phyloP scores from a whole-genome alignment of 306 rosid species.

The Castanospermum australe region DNA sequence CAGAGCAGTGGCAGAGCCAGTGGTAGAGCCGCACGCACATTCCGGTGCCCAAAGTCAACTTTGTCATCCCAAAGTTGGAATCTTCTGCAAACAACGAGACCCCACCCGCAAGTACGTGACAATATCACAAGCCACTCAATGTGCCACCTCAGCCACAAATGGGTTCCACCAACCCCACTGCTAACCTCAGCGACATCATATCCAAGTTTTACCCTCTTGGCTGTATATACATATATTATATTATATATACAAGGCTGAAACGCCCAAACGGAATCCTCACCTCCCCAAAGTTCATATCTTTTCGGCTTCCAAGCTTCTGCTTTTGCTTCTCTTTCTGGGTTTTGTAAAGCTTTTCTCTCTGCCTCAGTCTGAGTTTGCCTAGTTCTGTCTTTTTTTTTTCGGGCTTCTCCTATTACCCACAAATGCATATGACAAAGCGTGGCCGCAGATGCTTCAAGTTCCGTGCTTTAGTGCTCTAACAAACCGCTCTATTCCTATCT shows the following conservation, averaged over 20 bases:
- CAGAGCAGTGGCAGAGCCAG: neutral
- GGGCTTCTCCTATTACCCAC: constrained; percentile 2
- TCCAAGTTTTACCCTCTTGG: neutral
- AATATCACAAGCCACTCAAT: neutral
- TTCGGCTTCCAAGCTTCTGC: neutral
- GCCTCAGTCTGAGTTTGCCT: neutral
- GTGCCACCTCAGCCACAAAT: neutral
- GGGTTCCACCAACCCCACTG: constrained; percentile 25
- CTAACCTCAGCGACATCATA: neutral
- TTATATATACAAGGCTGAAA: constrained; percentile 1
- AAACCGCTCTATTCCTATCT: neutral
- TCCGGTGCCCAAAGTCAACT: neutral
- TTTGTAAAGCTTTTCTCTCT: neutral
- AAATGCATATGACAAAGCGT: constrained; percentile 37
- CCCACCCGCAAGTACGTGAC: neutral
- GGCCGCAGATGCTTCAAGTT: constrained; percentile 66
- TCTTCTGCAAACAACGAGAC: no score
- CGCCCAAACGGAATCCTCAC: neutral
- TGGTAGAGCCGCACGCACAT: neutral
- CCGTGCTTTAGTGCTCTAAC: constrained; percentile 37
- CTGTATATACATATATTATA: neutral
- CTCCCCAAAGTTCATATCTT: neutral
- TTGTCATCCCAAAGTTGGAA: neutral
- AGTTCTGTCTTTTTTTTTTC: neutral
- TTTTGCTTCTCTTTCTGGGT: neutral